Base-by-base conservation (phyloP, 2,329 filamentous ascomycete species). In the Hypoxylon sp. region DNA sequence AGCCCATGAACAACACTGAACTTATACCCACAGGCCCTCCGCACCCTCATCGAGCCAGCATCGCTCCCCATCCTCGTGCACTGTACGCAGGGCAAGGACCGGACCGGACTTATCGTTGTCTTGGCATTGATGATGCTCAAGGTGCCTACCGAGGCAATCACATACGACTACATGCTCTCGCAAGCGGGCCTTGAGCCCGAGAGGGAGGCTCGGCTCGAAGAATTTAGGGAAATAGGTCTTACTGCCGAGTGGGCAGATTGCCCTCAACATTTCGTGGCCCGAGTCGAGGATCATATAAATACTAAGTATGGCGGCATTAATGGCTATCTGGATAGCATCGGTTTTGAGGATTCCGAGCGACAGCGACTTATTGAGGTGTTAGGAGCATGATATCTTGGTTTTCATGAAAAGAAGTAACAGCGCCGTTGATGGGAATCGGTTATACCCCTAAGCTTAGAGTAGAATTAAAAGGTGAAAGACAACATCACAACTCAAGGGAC, bases 11-110 rank as follows among this genome's bases (percentile, higher is more conserved):
- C 9, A 14, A 37, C 24, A 11, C 33, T 33, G 5, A 67, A 37
- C 50, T 63, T 35, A 54, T 37, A 31, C 17, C 24, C n/a, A 33
- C 54, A 84, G 74, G 80, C 86, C 29, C 85, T 90, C 39, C 79
- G 81, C 6, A 78, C 87, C 5, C 78, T 88, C 24, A 80, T 84
- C 9, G 77, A 84, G 0, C 77, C 82, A 2, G 73, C 78, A 0
- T 84, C 84, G 14, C 88, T 90, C 70, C 93, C 94, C 0, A 79
- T 90, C 0, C 77, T 97, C 6, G 81, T 96, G 2, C 93, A 97
- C 79, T 97, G 94, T 79, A 96, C 94, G 0, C 93, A 97, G 75
- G 94, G 94, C 64, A 97, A 97, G 78, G 94, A 97, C 76, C 87
- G 94, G 1, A 94, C 89, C 1, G 94, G 94, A 0, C 82, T 97